Base-by-base conservation (phyloP, 371 early-diverging fungal species). In the Syncephalastrum racemosum region DNA sequence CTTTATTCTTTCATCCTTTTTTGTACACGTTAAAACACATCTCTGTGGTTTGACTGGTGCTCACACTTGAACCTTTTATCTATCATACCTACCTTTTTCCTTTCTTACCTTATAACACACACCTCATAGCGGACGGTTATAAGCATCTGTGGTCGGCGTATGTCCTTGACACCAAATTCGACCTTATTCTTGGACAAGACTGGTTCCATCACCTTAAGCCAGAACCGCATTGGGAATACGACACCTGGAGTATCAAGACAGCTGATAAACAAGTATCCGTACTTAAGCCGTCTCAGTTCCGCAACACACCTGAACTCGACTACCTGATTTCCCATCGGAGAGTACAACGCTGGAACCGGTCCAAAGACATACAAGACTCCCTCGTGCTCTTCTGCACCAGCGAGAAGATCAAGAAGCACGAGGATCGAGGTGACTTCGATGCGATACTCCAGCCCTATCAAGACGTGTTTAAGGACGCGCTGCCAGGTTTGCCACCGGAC, bases 401-500 rank as follows among this genome's bases (percentile, higher is more conserved):
- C n/a, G n/a, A n/a, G n/a, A n/a, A n/a, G n/a, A n/a, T n/a, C n/a
- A n/a, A n/a, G n/a, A n/a, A n/a, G n/a, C n/a, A n/a, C n/a, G n/a
- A n/a, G n/a, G n/a, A n/a, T n/a, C n/a, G n/a, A n/a, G n/a, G n/a
- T n/a, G n/a, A n/a, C n/a, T n/a, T n/a, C n/a, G n/a, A n/a, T n/a
- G n/a, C 19, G 45, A 0, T 16, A 50, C 10, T 58, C 24, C 31
- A 4, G 14, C 1, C n/a, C n/a, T n/a, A n/a, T n/a, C n/a, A n/a
- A n/a, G 18, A 58, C 22, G 46, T 58, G 2, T 58, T 58, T 36
- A 1, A 39, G n/a, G 46, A 58, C 25, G 36, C 0, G 1, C 45
- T 58, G 1, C 58, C 58, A 43, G 58, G 58, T 2, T 19, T 58
- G 1, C 58, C 58, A n/a, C n/a, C n/a, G n/a, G n/a, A n/a, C n/a